Percentiles rank a stretch among this genome's conserved stretches.
Evolutionary conservation across 2,329 filamentous ascomycete species (phyloP).

Genomic region (Orbilia javanica): DNA sequence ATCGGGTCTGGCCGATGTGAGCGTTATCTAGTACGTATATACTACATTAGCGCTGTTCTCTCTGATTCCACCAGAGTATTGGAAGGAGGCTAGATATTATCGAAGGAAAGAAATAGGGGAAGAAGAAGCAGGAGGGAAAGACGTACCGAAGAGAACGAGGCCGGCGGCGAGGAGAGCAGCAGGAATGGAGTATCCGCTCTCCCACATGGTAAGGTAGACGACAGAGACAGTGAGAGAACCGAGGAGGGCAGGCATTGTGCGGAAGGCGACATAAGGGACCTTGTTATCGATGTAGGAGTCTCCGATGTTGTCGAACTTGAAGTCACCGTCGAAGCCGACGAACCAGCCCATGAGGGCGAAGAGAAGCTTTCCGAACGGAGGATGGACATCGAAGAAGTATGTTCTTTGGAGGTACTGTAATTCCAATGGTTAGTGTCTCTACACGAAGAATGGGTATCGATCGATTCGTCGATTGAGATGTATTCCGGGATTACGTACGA

Average conservation of each 20-base stretch:
- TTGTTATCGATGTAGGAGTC: slow-evolving; percentile 98
- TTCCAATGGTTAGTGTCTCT: too few species aligned
- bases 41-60: slow-evolving; percentile 4
- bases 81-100: background rate
- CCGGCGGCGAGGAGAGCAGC: slow-evolving; percentile 88
- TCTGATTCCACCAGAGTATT: too few species aligned
- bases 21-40: slow-evolving; percentile 87
- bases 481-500: slow-evolving; percentile 64
- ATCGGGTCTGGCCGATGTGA: slow-evolving; percentile 93
- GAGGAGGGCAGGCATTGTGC: slow-evolving; percentile 89
- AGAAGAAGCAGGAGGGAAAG: too few species aligned
- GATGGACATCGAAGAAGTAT: slow-evolving; percentile 99
- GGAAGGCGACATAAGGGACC: slow-evolving; percentile 96
- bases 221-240: slow-evolving; percentile 94
- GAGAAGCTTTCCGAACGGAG: slow-evolving; percentile 96
- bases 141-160: slow-evolving; percentile 78
- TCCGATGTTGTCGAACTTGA: slow-evolving; percentile 99
- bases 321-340: slow-evolving; percentile 95
- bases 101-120: too few species aligned
- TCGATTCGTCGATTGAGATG: background rate
- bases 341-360: slow-evolving; percentile 98
- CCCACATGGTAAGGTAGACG: slow-evolving; percentile 98
- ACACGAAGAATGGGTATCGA: too few species aligned
- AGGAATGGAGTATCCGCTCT: slow-evolving; percentile 95
- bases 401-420: slow-evolving; percentile 91